Conservation (phyloP, 108 stramenopile species). For the Skeletonema potamos region DNA sequence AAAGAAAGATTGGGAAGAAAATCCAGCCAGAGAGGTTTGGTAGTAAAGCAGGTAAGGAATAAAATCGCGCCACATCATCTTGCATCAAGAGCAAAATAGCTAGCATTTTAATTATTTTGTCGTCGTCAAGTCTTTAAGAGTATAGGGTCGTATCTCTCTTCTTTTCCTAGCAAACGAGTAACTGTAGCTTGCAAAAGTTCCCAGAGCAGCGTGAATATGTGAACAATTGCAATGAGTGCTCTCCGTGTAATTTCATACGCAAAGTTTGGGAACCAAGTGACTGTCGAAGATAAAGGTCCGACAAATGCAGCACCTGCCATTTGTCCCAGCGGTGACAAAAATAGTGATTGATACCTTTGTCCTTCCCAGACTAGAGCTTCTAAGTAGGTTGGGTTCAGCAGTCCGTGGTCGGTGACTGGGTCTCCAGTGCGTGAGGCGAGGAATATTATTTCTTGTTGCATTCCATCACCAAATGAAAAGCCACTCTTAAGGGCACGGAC, state of each 20-base stretch:
- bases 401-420: constrained; percentile 77
- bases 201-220: constrained; percentile 15
- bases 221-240: constrained; percentile 14
- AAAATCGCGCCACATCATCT: not conserved
- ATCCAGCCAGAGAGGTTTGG: not conserved
- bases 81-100: not conserved
- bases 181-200: constrained; percentile 18
- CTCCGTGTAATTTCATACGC: constrained; percentile 35
- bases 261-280: constrained; percentile 44
- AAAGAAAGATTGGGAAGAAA: constrained; percentile 13
- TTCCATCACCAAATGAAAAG: constrained; percentile 46
- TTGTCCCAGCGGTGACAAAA: constrained; percentile 36
- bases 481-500: constrained; percentile 74
- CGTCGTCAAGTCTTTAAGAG: constrained; percentile 2
- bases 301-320: constrained; percentile 37
- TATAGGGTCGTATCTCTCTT: constrained; percentile 26
- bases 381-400: constrained; percentile 79
- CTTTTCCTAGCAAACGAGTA: not conserved
- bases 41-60: not conserved
- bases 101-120: not conserved
- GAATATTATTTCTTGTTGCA: constrained; percentile 49
- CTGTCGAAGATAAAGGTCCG: constrained; percentile 37
- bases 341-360: constrained; percentile 63
- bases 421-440: constrained; percentile 51
- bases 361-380: constrained; percentile 86